These are phyloP conservation scores for Gossypium sturtianum DNA, from an alignment of 345 rosid species.

Conservation along the genomic window DNA sequence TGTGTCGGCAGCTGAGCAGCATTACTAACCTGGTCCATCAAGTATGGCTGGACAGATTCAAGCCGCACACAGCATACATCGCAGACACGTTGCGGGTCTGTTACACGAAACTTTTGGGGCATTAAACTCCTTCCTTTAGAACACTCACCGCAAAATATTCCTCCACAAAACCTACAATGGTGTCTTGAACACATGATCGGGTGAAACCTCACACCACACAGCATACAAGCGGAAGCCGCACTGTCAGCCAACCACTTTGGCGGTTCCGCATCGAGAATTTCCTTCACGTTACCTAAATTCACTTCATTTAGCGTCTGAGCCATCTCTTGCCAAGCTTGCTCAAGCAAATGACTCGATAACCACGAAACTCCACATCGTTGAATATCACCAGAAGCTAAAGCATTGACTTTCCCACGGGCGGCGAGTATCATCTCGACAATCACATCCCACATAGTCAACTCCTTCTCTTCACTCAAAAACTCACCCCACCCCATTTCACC, in stretches of 20 bases:
- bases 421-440: conserved; percentile 73
- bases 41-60: conserved; percentile 76
- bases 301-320: conserved; percentile 79
- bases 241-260: conserved; percentile 92
- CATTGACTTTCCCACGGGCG: conserved; percentile 76
- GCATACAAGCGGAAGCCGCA: conserved; percentile 83
- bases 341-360: conserved; percentile 64
- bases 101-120: conserved; percentile 57
- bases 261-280: conserved; percentile 79
- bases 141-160: conserved; percentile 77
- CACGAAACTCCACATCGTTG: conserved; percentile 44
- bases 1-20: conserved; percentile 83
- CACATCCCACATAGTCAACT: conserved; percentile 97
- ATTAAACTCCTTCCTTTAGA: conserved; percentile 88
- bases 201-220: conserved; percentile 81
- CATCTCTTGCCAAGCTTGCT: conserved; percentile 98
- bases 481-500: conserved; percentile 85
- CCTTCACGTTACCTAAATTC: conserved; percentile 54
- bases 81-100: conserved; percentile 84
- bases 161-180: conserved; percentile 96
- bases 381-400: conserved; percentile 63
- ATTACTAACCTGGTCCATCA: conserved; percentile 91
- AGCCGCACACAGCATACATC: conserved; percentile 92
- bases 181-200: conserved; percentile 93
- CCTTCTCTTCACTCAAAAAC: conserved; percentile 53